phyloP scores from a whole-genome alignment of 1,284 basidiomycete genomes.

The Heterobasidion annosum region DNA sequence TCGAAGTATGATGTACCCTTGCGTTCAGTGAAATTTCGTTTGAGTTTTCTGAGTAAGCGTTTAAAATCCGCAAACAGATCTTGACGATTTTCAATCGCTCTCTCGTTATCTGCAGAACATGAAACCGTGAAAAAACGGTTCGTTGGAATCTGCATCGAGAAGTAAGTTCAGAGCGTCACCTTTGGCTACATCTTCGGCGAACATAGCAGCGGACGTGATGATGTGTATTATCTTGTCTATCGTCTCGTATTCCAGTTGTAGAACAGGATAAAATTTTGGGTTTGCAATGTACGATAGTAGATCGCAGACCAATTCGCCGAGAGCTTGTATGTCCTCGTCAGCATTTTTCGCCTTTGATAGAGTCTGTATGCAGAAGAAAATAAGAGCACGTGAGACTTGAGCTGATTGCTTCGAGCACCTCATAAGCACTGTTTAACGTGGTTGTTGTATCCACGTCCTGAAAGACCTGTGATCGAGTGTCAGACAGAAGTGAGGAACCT shows the following conservation, averaged over 20 bases:
- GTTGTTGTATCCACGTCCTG: neutral
- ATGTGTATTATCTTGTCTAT: neutral
- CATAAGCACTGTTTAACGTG: neutral
- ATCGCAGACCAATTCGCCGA: slow-evolving; percentile 4
- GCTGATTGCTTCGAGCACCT: neutral
- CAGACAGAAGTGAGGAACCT: no score
- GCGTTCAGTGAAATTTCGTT: slow-evolving; percentile 5
- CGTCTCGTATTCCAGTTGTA: neutral
- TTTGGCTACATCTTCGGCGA: neutral
- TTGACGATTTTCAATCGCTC: neutral
- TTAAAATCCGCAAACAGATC: neutral
- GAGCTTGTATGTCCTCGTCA: slow-evolving; percentile 1
- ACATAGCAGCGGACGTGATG: neutral
- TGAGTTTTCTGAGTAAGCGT: neutral
- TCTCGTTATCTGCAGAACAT: neutral
- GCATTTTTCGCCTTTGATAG: neutral
- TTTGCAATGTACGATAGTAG: slow-evolving; percentile 2
- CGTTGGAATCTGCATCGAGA: neutral
- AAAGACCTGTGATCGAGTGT: neutral
- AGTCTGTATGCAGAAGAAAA: neutral
- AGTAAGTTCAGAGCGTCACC: neutral
- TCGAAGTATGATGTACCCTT: neutral
- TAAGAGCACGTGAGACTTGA: neutral
- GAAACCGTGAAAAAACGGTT: neutral
- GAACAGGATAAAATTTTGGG: neutral